A percentile compares a stretch with the other conserved stretches of the same genome.
Conservation (phyloP, 805 yeast genomes). For the Cyberlindnera bimundalis region DNA sequence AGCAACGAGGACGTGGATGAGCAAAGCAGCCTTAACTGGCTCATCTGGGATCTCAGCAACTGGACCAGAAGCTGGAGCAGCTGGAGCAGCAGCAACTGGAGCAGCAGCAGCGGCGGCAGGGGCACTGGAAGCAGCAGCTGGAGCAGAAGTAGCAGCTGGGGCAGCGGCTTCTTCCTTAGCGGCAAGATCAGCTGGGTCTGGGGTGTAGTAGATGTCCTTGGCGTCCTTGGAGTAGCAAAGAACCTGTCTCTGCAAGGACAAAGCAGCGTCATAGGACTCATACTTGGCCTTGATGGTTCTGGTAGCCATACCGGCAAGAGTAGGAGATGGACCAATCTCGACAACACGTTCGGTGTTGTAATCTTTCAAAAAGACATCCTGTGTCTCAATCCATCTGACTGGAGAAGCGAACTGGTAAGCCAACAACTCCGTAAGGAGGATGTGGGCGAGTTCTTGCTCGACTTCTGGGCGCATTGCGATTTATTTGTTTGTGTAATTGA, state of each 20-base stretch:
- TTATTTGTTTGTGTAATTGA: not conserved
- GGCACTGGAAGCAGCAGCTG: slow-evolving; percentile 43
- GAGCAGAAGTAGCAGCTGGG: slow-evolving; percentile 28
- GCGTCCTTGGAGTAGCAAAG: slow-evolving; percentile 94
- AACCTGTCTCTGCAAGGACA: slow-evolving; percentile 82
- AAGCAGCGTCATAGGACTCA: slow-evolving; percentile 97
- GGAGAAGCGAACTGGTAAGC: slow-evolving; percentile 99
- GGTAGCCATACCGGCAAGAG: slow-evolving; percentile 97
- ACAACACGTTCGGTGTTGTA: slow-evolving; percentile 96
- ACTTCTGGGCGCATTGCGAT: slow-evolving; percentile 70
- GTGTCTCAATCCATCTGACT: slow-evolving; percentile 99
- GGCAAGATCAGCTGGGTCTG: slow-evolving; percentile 55
- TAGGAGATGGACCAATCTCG: slow-evolving; percentile 98
- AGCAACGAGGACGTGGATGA: slow-evolving; percentile 88
- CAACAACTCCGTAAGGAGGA: slow-evolving; percentile 87
- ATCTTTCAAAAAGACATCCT: slow-evolving; percentile 92
- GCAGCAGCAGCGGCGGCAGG: slow-evolving; percentile 57
- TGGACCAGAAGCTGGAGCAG: slow-evolving; percentile 67
- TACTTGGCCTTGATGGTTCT: slow-evolving; percentile 91
- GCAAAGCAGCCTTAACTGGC: slow-evolving; percentile 79
- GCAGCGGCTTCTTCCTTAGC: slow-evolving; percentile 29
- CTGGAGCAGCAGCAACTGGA: slow-evolving; percentile 56
- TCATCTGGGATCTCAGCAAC: slow-evolving; percentile 84
- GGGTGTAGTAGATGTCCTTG: slow-evolving; percentile 93
- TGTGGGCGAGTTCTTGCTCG: slow-evolving; percentile 96